phyloP scores from a whole-genome alignment of 148 eudicot species.

The Agrostemma githago region DNA sequence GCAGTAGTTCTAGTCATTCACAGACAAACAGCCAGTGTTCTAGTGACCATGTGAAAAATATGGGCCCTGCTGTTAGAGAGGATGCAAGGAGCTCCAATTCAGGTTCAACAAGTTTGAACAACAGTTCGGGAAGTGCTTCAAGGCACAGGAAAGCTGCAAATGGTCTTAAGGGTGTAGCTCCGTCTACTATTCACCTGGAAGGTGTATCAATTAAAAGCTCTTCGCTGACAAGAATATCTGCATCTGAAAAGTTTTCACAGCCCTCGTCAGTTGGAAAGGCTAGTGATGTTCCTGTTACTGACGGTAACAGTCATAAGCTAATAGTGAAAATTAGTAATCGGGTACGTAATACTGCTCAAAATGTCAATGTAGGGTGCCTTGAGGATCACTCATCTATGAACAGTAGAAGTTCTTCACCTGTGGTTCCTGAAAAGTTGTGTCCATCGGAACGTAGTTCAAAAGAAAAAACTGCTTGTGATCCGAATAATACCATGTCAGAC shows the following conservation, averaged over 20 bases:
- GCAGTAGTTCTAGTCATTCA: conserved; percentile 74
- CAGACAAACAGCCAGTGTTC: conserved; percentile 65
- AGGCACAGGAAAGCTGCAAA: conserved; percentile 47
- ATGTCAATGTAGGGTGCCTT: conserved; percentile 31
- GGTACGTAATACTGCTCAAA: conserved; percentile 57
- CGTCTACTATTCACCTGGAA: conserved; percentile 37
- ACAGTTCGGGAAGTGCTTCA: conserved; percentile 39
- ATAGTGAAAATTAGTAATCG: conserved; percentile 74
- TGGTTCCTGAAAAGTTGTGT: conserved; percentile 43
- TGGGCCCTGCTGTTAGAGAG: conserved; percentile 42
- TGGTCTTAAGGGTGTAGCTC: conserved; percentile 38
- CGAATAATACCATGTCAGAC: conserved; percentile 24
- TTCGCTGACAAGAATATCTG: conserved; percentile 29
- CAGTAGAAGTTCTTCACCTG: conserved; percentile 58
- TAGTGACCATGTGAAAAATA: conserved; percentile 50
- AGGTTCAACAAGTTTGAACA: conserved; percentile 43
- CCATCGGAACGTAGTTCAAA: conserved; percentile 32
- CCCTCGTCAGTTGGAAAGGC: conserved; percentile 9
- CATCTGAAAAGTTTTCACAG: conserved; percentile 46
- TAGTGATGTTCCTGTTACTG: conserved; percentile 37
- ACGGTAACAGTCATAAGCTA: conserved; percentile 45
- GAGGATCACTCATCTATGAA: conserved; percentile 49
- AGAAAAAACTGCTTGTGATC: conserved; percentile 8
- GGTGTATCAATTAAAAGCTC: conserved; percentile 25
- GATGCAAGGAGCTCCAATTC: conserved; percentile 56